Base-by-base conservation (phyloP, 2,329 filamentous ascomycete species). In the Arthrobotrys conoides region DNA sequence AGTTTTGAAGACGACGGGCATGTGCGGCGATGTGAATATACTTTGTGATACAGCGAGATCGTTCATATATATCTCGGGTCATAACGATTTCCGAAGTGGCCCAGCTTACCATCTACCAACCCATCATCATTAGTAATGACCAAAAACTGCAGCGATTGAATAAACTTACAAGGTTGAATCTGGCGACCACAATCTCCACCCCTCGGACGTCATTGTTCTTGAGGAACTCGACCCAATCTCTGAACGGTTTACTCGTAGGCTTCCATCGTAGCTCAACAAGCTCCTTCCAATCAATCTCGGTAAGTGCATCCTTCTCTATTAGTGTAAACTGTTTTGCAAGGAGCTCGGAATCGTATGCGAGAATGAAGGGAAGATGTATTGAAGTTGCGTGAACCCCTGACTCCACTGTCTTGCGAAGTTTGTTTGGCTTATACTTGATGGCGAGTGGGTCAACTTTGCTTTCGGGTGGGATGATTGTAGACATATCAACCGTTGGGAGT, bases 231-330 rank as follows among this genome's bases (percentile, higher is more conserved):
- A 95, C 92, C 93, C 93, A 96, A 22, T 93, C 93, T 67, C 90
- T 89, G 41, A 90, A 89, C 77, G 91, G 87, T 63, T 88, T 90
- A 59, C 88, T 88, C 16, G 89, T 87, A 81, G 93, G 90, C 83
- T 92, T 93, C 92, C 93, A 95, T 64, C 89, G 89, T 87, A 96
- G 91, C 69, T 94, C 92, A 69, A 95, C 92, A 12, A 96, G 87
- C 81, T 96, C 93, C 83, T 92, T 93, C 93, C 93, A 96, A 84
- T 95, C 92, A 80, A 96, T 92, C 83, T 95, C 93, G 81, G 93
- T 92, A 22, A 96, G 86, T 0, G 92, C 93, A 83, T 95, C 93
- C 83, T 95, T 94, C 83, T 96, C 93, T 57, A 96, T 93, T 38
- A 96, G 87, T 0, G 92, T 95, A 81, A 96, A 93, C 82, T 96